Conservation (phyloP, 345 rosid species). For the Iberis pinnata region DNA sequence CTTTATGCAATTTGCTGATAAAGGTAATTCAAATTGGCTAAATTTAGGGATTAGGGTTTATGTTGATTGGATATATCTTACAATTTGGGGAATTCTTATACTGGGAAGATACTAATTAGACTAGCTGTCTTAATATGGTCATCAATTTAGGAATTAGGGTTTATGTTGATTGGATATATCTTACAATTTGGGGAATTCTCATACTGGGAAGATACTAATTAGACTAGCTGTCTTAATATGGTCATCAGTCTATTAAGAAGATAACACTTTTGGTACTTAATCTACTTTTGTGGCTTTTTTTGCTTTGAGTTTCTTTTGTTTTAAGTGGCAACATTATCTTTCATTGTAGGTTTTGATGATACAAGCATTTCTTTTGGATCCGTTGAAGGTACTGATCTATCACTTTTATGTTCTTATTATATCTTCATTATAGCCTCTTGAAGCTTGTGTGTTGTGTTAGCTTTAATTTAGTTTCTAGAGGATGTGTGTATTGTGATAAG, state of each 20-base stretch:
- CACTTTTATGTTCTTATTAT: conserved; percentile 2
- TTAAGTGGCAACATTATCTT: background rate
- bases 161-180: background rate
- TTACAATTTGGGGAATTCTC: background rate
- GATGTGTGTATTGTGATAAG: background rate
- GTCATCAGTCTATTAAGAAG: background rate
- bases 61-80: background rate
- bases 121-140: too few relatives aligned
- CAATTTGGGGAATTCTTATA: background rate
- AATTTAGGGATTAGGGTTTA: too few relatives aligned
- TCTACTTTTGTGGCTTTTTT: background rate
- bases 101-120: too few relatives aligned
- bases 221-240: too few relatives aligned
- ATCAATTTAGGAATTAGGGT: too few relatives aligned
- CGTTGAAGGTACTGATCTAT: conserved; percentile 59
- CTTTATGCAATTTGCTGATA: conserved; percentile 82
- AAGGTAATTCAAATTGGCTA: conserved; percentile 11
- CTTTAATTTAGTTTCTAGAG: background rate
- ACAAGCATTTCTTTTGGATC: conserved; percentile 70
- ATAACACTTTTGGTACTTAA: background rate
- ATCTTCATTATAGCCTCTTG: background rate
- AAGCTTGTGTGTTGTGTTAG: background rate
- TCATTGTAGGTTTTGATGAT: conserved; percentile 78
- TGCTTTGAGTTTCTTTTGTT: background rate
- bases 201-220: too few relatives aligned